Percentiles rank a stretch among this genome's conserved stretches.
Conservation (phyloP, 495 filamentous ascomycete species). For the Neurospora tetrasperma region DNA sequence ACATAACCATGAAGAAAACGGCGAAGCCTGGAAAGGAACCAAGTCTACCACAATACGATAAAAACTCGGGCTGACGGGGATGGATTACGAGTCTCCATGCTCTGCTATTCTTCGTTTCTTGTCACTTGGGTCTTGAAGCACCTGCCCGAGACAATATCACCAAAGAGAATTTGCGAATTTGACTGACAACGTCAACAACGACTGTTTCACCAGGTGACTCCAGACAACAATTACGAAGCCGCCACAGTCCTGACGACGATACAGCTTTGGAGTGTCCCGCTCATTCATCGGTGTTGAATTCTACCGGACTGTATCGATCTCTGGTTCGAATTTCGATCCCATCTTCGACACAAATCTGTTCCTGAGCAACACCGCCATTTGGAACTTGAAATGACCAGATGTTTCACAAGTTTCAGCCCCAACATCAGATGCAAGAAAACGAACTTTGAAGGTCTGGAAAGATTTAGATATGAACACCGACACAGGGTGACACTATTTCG, state of each 20-base stretch:
- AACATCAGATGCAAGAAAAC: background rate
- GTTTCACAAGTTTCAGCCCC: background rate
- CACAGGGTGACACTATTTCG: background rate
- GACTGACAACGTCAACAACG: background rate
- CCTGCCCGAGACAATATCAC: background rate
- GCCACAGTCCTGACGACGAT: background rate
- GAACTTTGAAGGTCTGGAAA: background rate
- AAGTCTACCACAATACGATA: no score
- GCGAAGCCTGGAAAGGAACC: no score
- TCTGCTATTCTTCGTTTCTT: background rate
- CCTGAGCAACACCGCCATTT: background rate
- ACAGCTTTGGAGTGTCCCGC: background rate
- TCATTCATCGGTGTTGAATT: background rate
- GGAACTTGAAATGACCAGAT: no score
- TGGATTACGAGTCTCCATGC: no score
- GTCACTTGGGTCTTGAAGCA: background rate
- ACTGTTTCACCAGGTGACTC: background rate
- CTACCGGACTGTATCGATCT: background rate
- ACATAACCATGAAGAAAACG: no score
- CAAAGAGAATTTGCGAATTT: background rate
- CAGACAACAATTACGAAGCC: background rate
- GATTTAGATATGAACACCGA: background rate
- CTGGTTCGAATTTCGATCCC: background rate
- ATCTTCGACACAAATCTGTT: background rate
- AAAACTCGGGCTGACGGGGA: no score